Evolutionary conservation across 2,329 filamentous ascomycete species (phyloP), one percentile per base, ranked within the genome.

Genomic region (Coniosporium uncinatum): DNA sequence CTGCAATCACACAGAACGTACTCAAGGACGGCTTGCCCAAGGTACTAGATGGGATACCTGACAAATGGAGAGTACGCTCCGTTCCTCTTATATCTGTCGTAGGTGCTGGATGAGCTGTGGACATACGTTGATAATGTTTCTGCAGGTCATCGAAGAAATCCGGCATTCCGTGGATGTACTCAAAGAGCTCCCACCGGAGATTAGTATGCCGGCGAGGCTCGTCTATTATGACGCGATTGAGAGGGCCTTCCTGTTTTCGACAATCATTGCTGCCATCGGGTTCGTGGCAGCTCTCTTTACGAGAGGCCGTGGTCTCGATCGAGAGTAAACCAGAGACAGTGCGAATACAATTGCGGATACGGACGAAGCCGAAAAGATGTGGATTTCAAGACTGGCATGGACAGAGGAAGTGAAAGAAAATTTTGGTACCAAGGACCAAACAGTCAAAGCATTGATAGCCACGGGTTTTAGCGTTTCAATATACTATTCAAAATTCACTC

Each of bases 1-100:
- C 78, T 6, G 71, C 78, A 5, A 78, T 83, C 35, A 67, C 81
- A 24, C 79, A 83, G 57, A 83, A 77, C 42, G 76, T 73, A 42
- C 66, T 83, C 48, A 76, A 67, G 49, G 60, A 69, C 49, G 66
- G 69, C 45, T 64, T 83, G 20, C 71, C 73, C 4, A 59, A 63
- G 45, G 76, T 70, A 48, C 61, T 83, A 56, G 67, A 62, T 52
- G 71, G 69, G 54, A 62, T 81, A 54, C 66, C 73, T 45, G 66
- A 80, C 48, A 80, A 78, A 69, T 70, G 67, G 60, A 70, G 66
- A 66, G 77, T 80, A 74, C 49, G 67, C 55, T 42, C 47, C 41
- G 35, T 17, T 13, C 17, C 24, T 20, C 16, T 39, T 39, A 8
- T 22, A 14, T 11, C 21, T 36, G 11, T 17, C 14, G 18, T 22